Evolutionary conservation across 306 rosid species (phyloP), one percentile per base, ranked within the genome.

Genomic region (Cercis canadensis): DNA sequence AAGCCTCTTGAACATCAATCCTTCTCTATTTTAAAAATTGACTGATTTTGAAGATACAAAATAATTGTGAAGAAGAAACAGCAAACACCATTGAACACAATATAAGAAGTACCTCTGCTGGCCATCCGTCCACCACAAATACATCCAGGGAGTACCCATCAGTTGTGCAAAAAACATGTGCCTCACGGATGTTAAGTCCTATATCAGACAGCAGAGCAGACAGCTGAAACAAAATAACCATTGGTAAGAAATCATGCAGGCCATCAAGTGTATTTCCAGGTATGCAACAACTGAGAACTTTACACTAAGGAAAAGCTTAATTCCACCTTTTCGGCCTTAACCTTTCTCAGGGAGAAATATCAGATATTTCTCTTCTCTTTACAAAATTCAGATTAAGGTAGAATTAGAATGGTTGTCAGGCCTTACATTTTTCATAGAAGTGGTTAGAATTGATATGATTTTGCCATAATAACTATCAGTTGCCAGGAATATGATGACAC

Each of bases 91-190:
- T 12, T 10, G 43, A 69, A 74, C 37, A 62, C 18, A 51, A 24
- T n/a, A 41, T 32, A 64, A 11, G 52, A 21, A 16, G 47, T 83
- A 88, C 94, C 94, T 88, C 86, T 51, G 34, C 36, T 31, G 70
- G 82, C 93, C 93, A 88, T 67, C 92, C 92, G 57, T 87, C 92
- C 70, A 87, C 92, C 83, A 87, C 84, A 77, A 84, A 85, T 41
- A 82, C 79, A 57, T 75, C 84, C 43, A 81, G 77, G 67, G 90
- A 86, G 77, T 80, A 86, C 72, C 84, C 86, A 65, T 86, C 90
- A 13, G 81, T 77, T n/a, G 90, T 86, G 12, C 87, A 86, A 76
- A 86, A 86, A 33, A 86, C 90, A 55, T 86, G 90, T 59, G 90
- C 90, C 72, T 86, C 90, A 32, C 90, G 90, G 62, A 86, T 86